Percentiles rank a stretch among this genome's conserved stretches.
Conservation (phyloP, 208 protist genomes). For the Leishmania lainsoni region DNA sequence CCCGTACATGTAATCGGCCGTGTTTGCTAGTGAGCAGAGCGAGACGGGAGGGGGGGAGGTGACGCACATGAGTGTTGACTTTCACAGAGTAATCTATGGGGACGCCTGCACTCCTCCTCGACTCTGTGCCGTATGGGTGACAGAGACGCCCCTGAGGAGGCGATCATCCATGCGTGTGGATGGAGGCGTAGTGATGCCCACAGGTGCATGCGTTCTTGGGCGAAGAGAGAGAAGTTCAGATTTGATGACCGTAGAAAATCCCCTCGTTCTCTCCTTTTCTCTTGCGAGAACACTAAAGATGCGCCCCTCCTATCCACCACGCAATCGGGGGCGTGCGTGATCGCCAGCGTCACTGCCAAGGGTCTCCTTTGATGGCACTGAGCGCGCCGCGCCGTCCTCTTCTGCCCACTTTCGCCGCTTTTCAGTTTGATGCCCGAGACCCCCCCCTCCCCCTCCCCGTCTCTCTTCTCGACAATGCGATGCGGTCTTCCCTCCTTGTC, state of each 20-base stretch:
- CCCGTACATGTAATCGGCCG: slow-evolving; percentile 32
- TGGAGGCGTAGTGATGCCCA: neutral
- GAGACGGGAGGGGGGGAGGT: neutral
- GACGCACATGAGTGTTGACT: neutral
- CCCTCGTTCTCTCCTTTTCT: neutral
- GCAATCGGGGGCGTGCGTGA: neutral
- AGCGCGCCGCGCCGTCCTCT: neutral
- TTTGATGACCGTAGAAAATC: neutral
- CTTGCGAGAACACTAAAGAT: neutral
- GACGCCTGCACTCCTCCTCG: neutral
- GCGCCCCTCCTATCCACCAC: no score
- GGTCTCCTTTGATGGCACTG: neutral
- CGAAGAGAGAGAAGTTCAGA: neutral
- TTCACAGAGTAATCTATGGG: neutral
- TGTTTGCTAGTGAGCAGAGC: neutral
- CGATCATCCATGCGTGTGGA: no score
- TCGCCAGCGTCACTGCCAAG: neutral
- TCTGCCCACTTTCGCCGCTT: neutral
- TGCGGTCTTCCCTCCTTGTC: neutral
- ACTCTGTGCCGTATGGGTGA: neutral
- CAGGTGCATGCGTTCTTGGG: neutral
- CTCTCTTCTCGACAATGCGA: neutral
- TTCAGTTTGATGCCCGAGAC: neutral
- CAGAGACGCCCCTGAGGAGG: neutral
- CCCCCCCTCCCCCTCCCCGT: neutral